phyloP scores from a whole-genome alignment of 768 basidiomycete genomes.

The Hydnomerulius pinastri region DNA sequence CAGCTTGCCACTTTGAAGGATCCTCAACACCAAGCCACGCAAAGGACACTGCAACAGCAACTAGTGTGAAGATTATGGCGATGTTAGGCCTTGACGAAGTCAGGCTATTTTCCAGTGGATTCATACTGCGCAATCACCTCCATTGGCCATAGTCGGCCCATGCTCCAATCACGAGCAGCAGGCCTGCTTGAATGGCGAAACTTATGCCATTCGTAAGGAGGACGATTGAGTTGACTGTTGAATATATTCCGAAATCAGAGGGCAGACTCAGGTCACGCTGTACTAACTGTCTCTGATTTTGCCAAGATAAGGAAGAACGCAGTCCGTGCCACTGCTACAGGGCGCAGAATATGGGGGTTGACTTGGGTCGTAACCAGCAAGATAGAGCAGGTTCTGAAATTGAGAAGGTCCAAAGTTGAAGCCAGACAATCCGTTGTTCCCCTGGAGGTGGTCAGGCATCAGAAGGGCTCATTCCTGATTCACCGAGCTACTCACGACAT shows the following conservation, averaged over 20 bases:
- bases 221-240: conserved; percentile 72
- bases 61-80: conserved; percentile 69
- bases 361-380: conserved; percentile 73
- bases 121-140: conserved; percentile 45
- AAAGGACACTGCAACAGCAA: conserved; percentile 69
- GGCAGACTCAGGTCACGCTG: not conserved
- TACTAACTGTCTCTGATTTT: conserved; percentile 56
- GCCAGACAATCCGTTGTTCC: conserved; percentile 68
- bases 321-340: conserved; percentile 51
- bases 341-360: conserved; percentile 52
- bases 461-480: not conserved
- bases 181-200: conserved; percentile 71
- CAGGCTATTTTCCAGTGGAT: not conserved
- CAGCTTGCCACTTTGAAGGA: conserved; percentile 63
- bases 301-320: conserved; percentile 69
- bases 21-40: conserved; percentile 77
- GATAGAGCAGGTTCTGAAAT: conserved; percentile 71
- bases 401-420: conserved; percentile 76
- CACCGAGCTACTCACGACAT: conserved; percentile 36
- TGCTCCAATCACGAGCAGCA: conserved; percentile 67
- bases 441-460: conserved; percentile 30
- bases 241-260: not conserved
- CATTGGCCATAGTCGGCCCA: conserved; percentile 85
- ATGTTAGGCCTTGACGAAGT: conserved; percentile 61
- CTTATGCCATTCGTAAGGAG: conserved; percentile 79